Evolutionary conservation across 495 filamentous ascomycete species (phyloP), one percentile per base, ranked within the genome.

Genomic region (Lentithecium fluviatile): DNA sequence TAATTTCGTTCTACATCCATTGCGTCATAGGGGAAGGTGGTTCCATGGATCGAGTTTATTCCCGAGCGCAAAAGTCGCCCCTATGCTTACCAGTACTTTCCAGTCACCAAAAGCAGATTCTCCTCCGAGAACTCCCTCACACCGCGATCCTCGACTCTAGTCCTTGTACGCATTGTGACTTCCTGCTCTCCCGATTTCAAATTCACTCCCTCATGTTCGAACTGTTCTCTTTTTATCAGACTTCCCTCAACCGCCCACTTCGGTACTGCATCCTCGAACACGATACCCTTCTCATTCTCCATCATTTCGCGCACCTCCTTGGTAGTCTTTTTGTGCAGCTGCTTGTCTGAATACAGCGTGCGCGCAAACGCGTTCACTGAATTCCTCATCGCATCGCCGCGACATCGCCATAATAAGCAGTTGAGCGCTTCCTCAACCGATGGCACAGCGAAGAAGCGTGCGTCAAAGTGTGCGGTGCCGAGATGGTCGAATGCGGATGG

Each of bases 211-310:
- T 52, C 40, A 36, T 64, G 61, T 45, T 64, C 46, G 48, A 43
- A 58, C 34, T 58, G 36, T 36, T 64, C 61, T 38, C 53, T 21
- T 37, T 64, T 64, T 17, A 64, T 32, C 25, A 58, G 25, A 17
- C 29, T 42, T 42, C 61, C 61, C 24, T 57, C 61, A 53, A 64
- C 26, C 32, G 54, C 61, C 61, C 61, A 64, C 32, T 52, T 53
- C 1, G 61, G 61, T 24, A 64, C 61, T 11, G 23, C 25, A 10
- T 64, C 37, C 25, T 58, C 54, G 24, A 46, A 64, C 11, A 37
- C 37, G 20, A 50, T 19, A 11, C 52, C 46, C 37, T 25, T 47
- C 23, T 38, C 38, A 25, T 47, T 45, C 40, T 53, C 49, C 36
- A 64, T 64, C 59, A 62, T 62, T 25, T 42, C 46, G 20, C 21